Conservation (phyloP, 176 grass and related monocot species). For the Avena sativa region DNA sequence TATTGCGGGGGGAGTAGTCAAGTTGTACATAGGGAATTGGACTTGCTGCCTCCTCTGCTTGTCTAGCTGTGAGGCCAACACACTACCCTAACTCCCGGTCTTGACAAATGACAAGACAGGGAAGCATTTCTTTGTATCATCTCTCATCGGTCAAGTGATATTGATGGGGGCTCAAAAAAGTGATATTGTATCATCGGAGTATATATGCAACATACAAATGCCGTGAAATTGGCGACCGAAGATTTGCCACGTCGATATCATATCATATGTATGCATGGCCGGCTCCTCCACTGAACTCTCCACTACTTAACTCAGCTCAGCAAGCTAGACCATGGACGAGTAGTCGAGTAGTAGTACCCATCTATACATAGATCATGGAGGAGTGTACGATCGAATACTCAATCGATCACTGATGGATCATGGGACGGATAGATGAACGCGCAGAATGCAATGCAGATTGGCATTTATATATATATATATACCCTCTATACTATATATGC, state of each 20-base stretch:
- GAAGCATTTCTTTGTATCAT: not conserved
- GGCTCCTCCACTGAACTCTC: no score
- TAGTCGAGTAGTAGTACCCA: not conserved
- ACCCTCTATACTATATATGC: no score
- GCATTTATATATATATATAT: constrained; percentile 25
- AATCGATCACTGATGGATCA: not conserved
- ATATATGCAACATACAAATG: not conserved
- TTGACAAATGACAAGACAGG: not conserved
- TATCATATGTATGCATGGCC: not conserved
- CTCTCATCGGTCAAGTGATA: not conserved
- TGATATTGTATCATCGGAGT: not conserved
- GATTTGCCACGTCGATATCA: constrained; percentile 8
- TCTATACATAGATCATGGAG: not conserved
- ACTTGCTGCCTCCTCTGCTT: no score
- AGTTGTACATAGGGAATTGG: no score
- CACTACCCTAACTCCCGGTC: not conserved
- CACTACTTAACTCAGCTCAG: not conserved
- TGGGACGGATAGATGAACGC: constrained; percentile 25
- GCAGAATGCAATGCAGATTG: constrained; percentile 40
- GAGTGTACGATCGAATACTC: not conserved
- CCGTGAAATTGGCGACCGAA: not conserved
- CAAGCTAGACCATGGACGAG: not conserved
- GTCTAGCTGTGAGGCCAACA: not conserved
- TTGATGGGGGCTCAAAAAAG: not conserved
- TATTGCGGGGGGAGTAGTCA: no score